Conservation (phyloP, 2,329 filamentous ascomycete genomes). For the Alternaria sp. region DNA sequence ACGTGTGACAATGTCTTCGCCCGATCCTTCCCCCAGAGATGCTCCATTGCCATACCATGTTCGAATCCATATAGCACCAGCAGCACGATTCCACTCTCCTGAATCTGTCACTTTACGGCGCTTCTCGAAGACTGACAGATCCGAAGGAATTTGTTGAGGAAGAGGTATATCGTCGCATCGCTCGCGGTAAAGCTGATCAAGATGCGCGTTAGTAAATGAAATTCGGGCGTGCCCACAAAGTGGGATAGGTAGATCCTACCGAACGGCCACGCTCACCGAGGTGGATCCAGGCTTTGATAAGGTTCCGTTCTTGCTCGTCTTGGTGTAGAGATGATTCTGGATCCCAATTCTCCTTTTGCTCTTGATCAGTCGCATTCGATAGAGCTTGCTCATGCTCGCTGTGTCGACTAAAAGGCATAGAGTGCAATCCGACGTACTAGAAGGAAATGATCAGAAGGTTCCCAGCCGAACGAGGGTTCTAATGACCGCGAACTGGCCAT, state of each 20-base stretch:
- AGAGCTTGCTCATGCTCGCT: not conserved
- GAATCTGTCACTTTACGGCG: not conserved
- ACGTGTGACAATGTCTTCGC: not conserved
- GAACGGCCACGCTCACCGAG: not conserved
- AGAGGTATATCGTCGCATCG: not conserved
- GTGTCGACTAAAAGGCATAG: not conserved
- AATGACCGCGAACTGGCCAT: not conserved
- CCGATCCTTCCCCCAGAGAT: not conserved
- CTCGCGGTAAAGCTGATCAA: not conserved
- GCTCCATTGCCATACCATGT: slow-evolving; percentile 8
- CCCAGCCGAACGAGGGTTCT: not conserved
- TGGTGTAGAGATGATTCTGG: not conserved
- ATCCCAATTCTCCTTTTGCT: slow-evolving; percentile 1
- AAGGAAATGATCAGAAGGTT: not conserved
- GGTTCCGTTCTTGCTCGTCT: not conserved
- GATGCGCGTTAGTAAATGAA: not conserved
- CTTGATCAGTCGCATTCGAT: not conserved
- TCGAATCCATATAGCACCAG: not conserved
- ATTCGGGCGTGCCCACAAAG: too few relatives aligned
- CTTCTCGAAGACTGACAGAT: not conserved
- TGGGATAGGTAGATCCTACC: not conserved
- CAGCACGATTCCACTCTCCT: not conserved
- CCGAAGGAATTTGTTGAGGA: not conserved
- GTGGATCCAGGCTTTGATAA: slow-evolving; percentile 2
- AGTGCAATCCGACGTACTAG: not conserved